Percentiles rank a stretch among this genome's conserved stretches.
Conservation (phyloP, 352 stramenopile genomes). For the Phytophthora crassamura region DNA sequence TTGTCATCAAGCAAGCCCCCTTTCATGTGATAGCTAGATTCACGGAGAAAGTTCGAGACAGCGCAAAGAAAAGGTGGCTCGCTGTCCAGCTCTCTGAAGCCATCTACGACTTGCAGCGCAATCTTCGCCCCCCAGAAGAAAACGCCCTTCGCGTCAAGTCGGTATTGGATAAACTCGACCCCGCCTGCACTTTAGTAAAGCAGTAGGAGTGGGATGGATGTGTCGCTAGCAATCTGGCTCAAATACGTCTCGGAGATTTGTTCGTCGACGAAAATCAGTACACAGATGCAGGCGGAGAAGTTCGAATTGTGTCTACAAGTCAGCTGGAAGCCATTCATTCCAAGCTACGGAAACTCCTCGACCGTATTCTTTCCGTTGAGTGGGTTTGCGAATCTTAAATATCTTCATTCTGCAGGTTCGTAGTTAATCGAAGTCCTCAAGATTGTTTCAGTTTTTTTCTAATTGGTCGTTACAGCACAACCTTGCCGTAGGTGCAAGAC, state of each 20-base stretch:
- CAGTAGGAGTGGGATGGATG: conserved; percentile 4
- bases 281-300: not conserved
- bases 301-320: conserved; percentile 15
- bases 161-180: not conserved
- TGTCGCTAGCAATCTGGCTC: not conserved
- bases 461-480: conserved; percentile 3
- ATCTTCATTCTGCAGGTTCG: conserved; percentile 22
- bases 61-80: not conserved
- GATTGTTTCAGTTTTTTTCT: conserved; percentile 3
- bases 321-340: conserved; percentile 19
- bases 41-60: too few species aligned
- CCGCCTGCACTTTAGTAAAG: not conserved
- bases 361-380: conserved; percentile 9
- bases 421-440: too few species aligned
- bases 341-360: conserved; percentile 10
- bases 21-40: too few species aligned
- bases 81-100: not conserved
- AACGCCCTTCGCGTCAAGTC: not conserved
- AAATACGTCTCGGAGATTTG: conserved; percentile 5
- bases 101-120: conserved; percentile 11
- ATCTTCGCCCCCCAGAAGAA: not conserved
- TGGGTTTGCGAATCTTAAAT: conserved; percentile 11
- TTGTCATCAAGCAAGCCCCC: too few species aligned
- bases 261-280: not conserved
- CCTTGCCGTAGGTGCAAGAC: not conserved